These are phyloP conservation scores for Fomitopsis pinicola DNA, from an alignment of 1,284 basidiomycete species.

Conservation along the genomic window DNA sequence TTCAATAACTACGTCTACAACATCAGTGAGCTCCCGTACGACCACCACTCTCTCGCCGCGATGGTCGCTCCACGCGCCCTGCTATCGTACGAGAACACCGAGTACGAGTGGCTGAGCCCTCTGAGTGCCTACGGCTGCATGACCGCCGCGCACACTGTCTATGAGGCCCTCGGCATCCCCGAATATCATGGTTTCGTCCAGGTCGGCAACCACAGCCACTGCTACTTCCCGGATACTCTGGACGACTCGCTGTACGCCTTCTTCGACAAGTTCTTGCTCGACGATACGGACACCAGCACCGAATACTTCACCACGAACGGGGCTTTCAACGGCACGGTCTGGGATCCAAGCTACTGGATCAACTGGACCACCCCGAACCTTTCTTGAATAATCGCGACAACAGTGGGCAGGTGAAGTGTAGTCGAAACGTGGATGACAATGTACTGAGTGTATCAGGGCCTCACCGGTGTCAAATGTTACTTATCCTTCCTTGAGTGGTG, in stretches of 20 bases:
- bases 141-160: slow-evolving; percentile 44
- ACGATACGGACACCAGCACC: slow-evolving; percentile 37
- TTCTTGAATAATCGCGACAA: background rate
- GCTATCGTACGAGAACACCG: slow-evolving; percentile 47
- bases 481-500: no score
- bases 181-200: slow-evolving; percentile 46
- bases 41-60: slow-evolving; percentile 48
- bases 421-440: no score
- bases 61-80: slow-evolving; percentile 49
- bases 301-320: slow-evolving; percentile 42
- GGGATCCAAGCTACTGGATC: slow-evolving; percentile 39
- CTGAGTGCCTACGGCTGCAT: slow-evolving; percentile 43
- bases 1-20: slow-evolving; percentile 42
- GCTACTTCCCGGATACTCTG: slow-evolving; percentile 41
- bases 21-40: slow-evolving; percentile 41
- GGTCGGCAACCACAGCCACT: slow-evolving; percentile 48
- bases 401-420: no score
- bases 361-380: slow-evolving; percentile 39
- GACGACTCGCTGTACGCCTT: slow-evolving; percentile 42
- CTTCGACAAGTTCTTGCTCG: slow-evolving; percentile 48
- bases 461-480: no score
- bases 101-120: slow-evolving; percentile 47
- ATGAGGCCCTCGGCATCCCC: slow-evolving; percentile 41
- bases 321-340: slow-evolving; percentile 34
- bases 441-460: no score